A percentile compares a stretch with the other conserved stretches of the same genome.
Evolutionary conservation across 2,329 filamentous ascomycete genomes (phyloP).

Genomic region (Penicillium sp.): DNA sequence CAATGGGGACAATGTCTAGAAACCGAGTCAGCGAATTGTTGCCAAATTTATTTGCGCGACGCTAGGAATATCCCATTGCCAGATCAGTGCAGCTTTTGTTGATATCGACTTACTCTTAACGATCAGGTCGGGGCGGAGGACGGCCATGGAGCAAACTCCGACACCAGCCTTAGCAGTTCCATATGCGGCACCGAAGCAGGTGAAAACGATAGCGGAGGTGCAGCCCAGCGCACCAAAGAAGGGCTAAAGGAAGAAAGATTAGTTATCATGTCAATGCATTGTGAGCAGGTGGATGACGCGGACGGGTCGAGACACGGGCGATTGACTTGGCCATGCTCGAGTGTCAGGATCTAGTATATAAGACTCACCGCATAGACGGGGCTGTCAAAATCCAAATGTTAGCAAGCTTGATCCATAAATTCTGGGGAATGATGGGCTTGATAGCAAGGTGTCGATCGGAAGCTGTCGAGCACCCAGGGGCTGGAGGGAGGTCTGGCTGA

Average conservation of each 20-base stretch:
- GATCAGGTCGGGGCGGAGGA: conserved; percentile 94
- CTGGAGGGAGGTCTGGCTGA: conserved; percentile 33
- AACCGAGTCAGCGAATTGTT: conserved; percentile 15
- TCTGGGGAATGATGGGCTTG: neutral
- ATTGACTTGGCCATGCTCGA: conserved; percentile 13
- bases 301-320: conserved; percentile 10
- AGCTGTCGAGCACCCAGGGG: conserved; percentile 34
- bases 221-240: conserved; percentile 99
- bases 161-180: conserved; percentile 99
- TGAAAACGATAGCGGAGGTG: conserved; percentile 92
- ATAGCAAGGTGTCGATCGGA: conserved; percentile 18
- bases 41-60: neutral
- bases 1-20: conserved; percentile 95
- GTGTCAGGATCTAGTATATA: conserved; percentile 13
- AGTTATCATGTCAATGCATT: conserved; percentile 7
- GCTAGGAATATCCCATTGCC: neutral
- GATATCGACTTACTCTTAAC: conserved; percentile 81
- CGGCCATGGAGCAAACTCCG: conserved; percentile 97
- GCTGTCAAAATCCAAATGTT: conserved; percentile 52
- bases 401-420: conserved; percentile 17
- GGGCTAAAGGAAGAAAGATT: conserved; percentile 52
- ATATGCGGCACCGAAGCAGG: conserved; percentile 93
- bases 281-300: conserved; percentile 2
- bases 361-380: conserved; percentile 97
- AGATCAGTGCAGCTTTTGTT: conserved; percentile 13